Percentiles rank a stretch among this genome's conserved stretches.
phyloP scores from a whole-genome alignment of 768 basidiomycete genomes.

The Pleurotus pulmonarius region DNA sequence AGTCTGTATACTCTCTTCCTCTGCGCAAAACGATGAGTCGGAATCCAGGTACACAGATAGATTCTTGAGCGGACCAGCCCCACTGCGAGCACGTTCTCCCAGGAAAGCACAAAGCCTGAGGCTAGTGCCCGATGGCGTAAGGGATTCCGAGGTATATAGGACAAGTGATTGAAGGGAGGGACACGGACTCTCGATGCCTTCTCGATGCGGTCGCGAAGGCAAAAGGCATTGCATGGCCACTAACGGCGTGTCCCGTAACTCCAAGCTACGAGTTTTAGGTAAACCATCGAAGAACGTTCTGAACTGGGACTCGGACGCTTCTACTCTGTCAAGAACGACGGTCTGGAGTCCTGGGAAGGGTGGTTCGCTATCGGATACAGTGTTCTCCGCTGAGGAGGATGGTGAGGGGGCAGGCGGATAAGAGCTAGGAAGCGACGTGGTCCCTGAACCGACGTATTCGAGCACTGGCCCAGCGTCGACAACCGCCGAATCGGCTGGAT shows the following conservation, averaged over 20 bases:
- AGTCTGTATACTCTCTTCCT: conserved; percentile 13
- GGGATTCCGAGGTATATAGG: conserved; percentile 20
- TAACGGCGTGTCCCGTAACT: conserved; percentile 31
- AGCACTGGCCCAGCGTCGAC: conserved; percentile 37
- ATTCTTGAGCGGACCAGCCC: conserved; percentile 19
- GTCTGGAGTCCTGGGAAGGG: conserved; percentile 32
- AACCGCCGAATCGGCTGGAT: conserved; percentile 35
- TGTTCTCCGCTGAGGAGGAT: conserved; percentile 4
- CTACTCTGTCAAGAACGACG: conserved; percentile 33
- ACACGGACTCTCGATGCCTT: conserved; percentile 22
- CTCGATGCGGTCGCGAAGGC: conserved; percentile 12
- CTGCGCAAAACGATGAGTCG: conserved; percentile 19
- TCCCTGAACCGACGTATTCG: conserved; percentile 31
- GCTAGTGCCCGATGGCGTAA: conserved; percentile 11
- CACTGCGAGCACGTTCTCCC: conserved; percentile 19
- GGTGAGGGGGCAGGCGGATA: conserved; percentile 13
- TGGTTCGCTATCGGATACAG: conserved; percentile 7
- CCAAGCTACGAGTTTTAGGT: conserved; percentile 24
- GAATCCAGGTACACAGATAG: conserved; percentile 30
- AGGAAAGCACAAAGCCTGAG: conserved; percentile 22
- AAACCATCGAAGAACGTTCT: conserved; percentile 28
- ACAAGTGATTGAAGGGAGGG: conserved; percentile 28
- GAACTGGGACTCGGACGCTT: conserved; percentile 28
- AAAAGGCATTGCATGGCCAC: conserved; percentile 27
- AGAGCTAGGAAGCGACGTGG: conserved; percentile 13